phyloP scores from a whole-genome alignment of 2,329 filamentous ascomycete species.

The Fusarium oxysporum region DNA sequence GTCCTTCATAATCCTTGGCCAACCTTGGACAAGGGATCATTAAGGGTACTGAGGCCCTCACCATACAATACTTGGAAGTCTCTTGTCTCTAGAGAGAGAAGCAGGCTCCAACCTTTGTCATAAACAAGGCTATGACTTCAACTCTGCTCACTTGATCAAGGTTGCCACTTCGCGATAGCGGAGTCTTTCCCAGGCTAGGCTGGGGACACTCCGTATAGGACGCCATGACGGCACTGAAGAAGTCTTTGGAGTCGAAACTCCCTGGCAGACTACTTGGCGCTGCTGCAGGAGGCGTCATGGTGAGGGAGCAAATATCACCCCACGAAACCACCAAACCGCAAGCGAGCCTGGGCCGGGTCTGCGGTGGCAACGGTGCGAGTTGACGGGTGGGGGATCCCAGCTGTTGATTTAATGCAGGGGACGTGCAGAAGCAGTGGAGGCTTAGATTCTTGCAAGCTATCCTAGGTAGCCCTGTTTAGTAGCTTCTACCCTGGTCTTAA shows the following conservation, averaged over 20 bases:
- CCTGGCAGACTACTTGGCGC: constrained; percentile 20
- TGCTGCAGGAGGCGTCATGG: constrained; percentile 36
- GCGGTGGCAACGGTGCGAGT: constrained; percentile 45
- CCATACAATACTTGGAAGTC: not conserved
- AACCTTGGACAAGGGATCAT: not conserved
- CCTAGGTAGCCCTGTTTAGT: not conserved
- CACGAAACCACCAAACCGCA: constrained; percentile 41
- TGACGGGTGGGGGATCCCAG: constrained; percentile 35
- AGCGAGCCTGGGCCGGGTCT: constrained; percentile 41
- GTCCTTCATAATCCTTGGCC: not conserved
- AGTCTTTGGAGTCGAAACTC: constrained; percentile 1
- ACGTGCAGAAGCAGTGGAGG: constrained; percentile 25
- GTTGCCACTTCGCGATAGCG: constrained; percentile 8
- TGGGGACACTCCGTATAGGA: constrained; percentile 17
- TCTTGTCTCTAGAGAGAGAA: not conserved
- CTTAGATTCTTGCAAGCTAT: constrained; percentile 23
- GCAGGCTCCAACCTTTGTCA: not conserved
- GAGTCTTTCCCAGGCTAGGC: constrained; percentile 18
- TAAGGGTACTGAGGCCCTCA: not conserved
- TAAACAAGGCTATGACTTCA: constrained; percentile 26
- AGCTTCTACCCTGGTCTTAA: constrained; percentile 24
- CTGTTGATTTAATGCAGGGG: constrained; percentile 44
- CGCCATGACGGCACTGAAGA: constrained; percentile 16
- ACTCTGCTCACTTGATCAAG: constrained; percentile 26
- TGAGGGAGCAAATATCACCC: constrained; percentile 44